phyloP scores from a whole-genome alignment of 2,329 filamentous ascomycete species.

The Xylogone sp. region DNA sequence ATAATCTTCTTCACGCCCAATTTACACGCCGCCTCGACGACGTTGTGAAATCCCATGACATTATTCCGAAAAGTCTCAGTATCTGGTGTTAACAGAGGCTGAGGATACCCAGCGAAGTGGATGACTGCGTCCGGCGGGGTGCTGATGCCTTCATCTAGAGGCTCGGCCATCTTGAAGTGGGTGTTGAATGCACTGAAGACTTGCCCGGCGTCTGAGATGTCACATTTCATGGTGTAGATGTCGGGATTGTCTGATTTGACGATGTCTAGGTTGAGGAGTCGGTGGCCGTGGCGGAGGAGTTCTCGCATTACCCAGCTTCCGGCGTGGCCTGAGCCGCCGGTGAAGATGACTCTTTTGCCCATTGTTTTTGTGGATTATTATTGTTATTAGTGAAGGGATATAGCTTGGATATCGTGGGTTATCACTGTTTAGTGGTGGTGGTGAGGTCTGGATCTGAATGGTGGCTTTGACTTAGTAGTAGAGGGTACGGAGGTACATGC shows the following conservation, averaged over 20 bases:
- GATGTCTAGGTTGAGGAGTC: constrained; percentile 54
- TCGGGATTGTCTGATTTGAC: constrained; percentile 32
- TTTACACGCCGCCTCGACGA: constrained; percentile 58
- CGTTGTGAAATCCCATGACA: constrained; percentile 51
- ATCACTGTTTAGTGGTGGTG: too few species aligned
- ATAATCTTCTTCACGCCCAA: constrained; percentile 57
- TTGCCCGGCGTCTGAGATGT: constrained; percentile 51
- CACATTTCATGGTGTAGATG: constrained; percentile 51
- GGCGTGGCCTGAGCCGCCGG: constrained; percentile 52
- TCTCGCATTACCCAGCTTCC: constrained; percentile 51
- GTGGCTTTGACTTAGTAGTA: too few species aligned
- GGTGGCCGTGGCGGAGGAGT: constrained; percentile 44
- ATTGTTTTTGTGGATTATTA: too few species aligned
- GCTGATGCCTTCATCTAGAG: constrained; percentile 31
- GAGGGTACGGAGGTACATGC: too few species aligned
- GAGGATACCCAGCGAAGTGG: constrained; percentile 55
- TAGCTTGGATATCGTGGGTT: too few species aligned
- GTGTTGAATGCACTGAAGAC: constrained; percentile 53
- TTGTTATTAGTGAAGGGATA: too few species aligned
- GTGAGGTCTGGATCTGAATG: too few species aligned
- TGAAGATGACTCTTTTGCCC: constrained; percentile 44
- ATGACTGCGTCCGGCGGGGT: constrained; percentile 54
- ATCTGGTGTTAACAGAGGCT: constrained; percentile 57
- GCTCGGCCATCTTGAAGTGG: constrained; percentile 47
- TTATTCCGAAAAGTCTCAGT: constrained; percentile 54